These are phyloP conservation scores for Cyclaneusma minus DNA, from an alignment of 2,329 filamentous ascomycete species.

Conservation along the genomic window DNA sequence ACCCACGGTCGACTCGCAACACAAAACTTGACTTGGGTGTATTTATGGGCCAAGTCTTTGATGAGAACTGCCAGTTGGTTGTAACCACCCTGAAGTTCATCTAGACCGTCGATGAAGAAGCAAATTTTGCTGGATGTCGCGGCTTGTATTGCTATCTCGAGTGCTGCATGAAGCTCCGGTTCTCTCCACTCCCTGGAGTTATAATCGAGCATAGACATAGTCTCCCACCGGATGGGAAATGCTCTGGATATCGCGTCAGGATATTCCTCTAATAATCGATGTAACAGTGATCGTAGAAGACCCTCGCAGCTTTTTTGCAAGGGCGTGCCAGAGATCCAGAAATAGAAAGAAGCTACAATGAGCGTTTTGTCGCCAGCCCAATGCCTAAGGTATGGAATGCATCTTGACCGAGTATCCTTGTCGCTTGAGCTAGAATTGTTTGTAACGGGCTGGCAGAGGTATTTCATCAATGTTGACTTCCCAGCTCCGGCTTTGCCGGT, in stretches of 20 bases:
- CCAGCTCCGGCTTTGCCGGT: constrained; percentile 8
- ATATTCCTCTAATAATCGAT: constrained; percentile 18
- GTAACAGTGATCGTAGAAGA: constrained; percentile 20
- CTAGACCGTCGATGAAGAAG: constrained; percentile 14
- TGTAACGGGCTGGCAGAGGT: constrained; percentile 12
- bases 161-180: constrained; percentile 10
- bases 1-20: constrained; percentile 4
- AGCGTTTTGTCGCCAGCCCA: neutral
- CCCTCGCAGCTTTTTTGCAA: constrained; percentile 23
- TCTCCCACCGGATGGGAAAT: constrained; percentile 18
- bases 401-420: too few species aligned
- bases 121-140: too few species aligned
- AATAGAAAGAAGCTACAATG: constrained; percentile 20
- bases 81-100: too few species aligned
- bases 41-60: too few species aligned
- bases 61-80: too few species aligned
- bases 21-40: too few species aligned
- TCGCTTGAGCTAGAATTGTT: too few species aligned
- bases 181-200: too few species aligned
- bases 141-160: constrained; percentile 7
- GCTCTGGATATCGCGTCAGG: constrained; percentile 11
- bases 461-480: constrained; percentile 10
- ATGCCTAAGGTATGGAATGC: neutral
- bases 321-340: constrained; percentile 26
- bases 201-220: too few species aligned